Base-by-base conservation (phyloP, 1,139 yeast genomes). In the Nakaseomyces sp. region DNA sequence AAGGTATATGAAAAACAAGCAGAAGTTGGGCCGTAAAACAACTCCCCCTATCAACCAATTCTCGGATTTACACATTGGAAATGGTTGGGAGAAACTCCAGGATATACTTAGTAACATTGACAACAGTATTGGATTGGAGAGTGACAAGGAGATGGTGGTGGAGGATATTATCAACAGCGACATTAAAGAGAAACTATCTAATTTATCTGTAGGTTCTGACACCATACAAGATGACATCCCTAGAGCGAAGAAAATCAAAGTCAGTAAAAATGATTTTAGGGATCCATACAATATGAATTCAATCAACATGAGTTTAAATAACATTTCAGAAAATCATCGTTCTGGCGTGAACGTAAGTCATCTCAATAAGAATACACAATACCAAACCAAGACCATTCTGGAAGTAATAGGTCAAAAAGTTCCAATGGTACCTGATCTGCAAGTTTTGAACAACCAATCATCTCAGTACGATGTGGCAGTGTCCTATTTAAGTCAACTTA, bases 11-110 rank as follows among this genome's bases (percentile, higher is more conserved):
- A 49, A 30, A 48, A 47, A 17, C 46, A 45, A 25, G 47, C 45
- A 24, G 48, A 49, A 12, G 38, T 32, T 9, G 47, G 53, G 40
- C 45, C 58, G 32, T 55, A 35, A 35, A 15, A 22, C 61, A 5
- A 39, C 45, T 12, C 56, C 61, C 3, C 62, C 62, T 3, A 45
- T 55, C 4, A 56, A 57, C 40, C 28, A 44, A 43, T 18, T 41
- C 43, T 8, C 53, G 54, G 38, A 35, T 13, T 22, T 35, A 35
- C 38, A 35, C 2, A 47, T 47, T 26, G 43, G 47, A 28, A 58
- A 56, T 31, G 50, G 51, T 19, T 49, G 57, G 50, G 47, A 50
- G 18, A 52, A 48, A 20, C 41, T 57, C n/a, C 53, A 49, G 35
- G 47, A 49, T 25, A 45, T 57, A 12, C 41, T 57, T 20, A 46